Conservation (phyloP, 768 basidiomycete genomes). For the Naematelia encephala region DNA sequence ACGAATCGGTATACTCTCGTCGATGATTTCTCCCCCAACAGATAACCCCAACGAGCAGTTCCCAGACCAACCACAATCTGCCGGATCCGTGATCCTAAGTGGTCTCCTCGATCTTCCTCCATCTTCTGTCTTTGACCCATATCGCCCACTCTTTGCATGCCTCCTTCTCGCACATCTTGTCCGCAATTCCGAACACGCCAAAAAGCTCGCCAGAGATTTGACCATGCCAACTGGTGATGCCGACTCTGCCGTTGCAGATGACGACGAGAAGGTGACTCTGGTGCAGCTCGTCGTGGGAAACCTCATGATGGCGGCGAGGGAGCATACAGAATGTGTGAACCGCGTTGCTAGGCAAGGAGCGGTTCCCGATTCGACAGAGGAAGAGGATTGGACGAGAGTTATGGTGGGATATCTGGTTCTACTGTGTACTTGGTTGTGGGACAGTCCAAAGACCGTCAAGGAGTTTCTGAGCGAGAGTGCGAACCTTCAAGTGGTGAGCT, state of each 20-base stretch:
- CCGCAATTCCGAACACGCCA: conserved; percentile 54
- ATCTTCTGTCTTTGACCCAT: conserved; percentile 44
- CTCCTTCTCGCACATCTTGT: conserved; percentile 49
- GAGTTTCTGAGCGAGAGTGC: conserved; percentile 84
- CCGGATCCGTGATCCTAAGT: conserved; percentile 52
- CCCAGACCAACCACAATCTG: conserved; percentile 38
- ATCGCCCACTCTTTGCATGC: conserved; percentile 49
- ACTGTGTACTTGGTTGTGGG: conserved; percentile 93
- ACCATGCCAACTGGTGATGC: conserved; percentile 39
- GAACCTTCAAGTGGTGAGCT: conserved; percentile 80
- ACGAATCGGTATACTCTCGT: conserved; percentile 48
- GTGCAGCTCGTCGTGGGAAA: conserved; percentile 86
- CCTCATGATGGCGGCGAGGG: conserved; percentile 77
- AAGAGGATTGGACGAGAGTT: conserved; percentile 84
- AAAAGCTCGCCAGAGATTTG: conserved; percentile 53
- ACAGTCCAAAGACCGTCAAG: conserved; percentile 79
- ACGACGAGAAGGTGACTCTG: conserved; percentile 61
- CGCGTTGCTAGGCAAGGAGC: conserved; percentile 60
- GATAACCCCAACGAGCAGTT: conserved; percentile 13
- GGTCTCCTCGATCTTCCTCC: conserved; percentile 50
- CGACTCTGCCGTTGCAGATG: conserved; percentile 46
- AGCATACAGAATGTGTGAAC: conserved; percentile 53
- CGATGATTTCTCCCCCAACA: conserved; percentile 36
- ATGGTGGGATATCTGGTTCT: conserved; percentile 80
- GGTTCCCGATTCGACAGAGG: conserved; percentile 57